These are phyloP conservation scores for Aspergillus tubingensis DNA, from an alignment of 2,329 filamentous ascomycete species.

Conservation along the genomic window DNA sequence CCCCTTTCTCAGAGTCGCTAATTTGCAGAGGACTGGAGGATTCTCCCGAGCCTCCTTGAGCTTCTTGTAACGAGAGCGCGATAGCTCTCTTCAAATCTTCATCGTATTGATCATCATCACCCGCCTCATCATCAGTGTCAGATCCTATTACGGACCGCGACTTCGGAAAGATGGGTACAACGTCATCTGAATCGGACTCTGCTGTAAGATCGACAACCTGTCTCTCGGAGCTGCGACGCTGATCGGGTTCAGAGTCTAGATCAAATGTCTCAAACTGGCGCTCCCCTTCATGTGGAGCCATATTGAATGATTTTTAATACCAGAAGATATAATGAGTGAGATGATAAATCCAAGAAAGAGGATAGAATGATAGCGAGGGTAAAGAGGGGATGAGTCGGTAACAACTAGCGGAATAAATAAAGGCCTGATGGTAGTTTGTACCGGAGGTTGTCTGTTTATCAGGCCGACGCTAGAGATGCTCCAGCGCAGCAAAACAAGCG, in stretches of 20 bases:
- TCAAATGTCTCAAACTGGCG: background rate
- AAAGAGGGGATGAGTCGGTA: background rate
- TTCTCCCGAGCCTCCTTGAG: constrained; percentile 14
- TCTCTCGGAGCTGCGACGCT: background rate
- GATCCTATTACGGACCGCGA: constrained; percentile 31
- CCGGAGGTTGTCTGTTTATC: background rate
- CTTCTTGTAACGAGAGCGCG: constrained; percentile 34
- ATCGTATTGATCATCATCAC: constrained; percentile 27
- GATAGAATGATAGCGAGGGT: background rate
- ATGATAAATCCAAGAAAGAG: background rate
- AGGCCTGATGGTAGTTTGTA: background rate
- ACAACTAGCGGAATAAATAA: background rate
- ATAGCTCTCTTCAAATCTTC: constrained; percentile 41
- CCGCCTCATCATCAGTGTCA: constrained; percentile 26
- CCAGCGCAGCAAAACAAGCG: background rate
- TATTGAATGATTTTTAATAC: background rate
- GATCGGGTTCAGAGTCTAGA: background rate
- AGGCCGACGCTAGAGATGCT: background rate
- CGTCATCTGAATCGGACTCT: constrained; percentile 33
- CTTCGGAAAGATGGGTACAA: constrained; percentile 29
- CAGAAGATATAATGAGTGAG: background rate
- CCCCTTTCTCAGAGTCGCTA: background rate
- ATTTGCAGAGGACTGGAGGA: background rate
- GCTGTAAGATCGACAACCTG: constrained; percentile 37
- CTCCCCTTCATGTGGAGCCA: constrained; percentile 13